Conservation (phyloP, 192 early-diverging fungal genomes). For the Borealophlyctis nickersoniae region DNA sequence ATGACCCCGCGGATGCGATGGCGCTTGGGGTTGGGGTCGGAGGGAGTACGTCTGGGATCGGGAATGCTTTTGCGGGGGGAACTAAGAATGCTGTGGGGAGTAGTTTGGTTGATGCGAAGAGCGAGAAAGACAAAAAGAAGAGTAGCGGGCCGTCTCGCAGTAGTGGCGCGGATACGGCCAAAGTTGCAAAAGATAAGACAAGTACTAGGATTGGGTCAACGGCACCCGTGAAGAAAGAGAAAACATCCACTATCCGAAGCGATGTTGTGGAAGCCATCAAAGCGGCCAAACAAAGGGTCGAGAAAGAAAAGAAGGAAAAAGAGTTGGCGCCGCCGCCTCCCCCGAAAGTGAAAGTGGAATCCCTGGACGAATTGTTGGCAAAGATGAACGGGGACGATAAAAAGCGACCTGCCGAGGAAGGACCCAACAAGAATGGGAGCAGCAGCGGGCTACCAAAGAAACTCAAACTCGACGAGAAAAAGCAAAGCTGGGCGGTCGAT, state of each 20-base stretch:
- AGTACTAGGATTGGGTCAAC: no score
- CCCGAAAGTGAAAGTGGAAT: not conserved
- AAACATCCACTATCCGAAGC: not conserved
- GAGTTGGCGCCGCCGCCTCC: not conserved
- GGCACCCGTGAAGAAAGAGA: not conserved
- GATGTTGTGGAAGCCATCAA: no score
- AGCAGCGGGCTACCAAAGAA: not conserved
- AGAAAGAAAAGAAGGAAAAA: no score
- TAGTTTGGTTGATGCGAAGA: not conserved
- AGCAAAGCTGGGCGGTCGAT: constrained; percentile 11
- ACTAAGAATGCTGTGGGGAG: not conserved
- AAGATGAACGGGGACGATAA: constrained; percentile 13
- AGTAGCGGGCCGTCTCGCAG: no score
- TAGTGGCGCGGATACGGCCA: no score
- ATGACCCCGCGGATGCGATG: not conserved
- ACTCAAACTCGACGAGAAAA: not conserved
- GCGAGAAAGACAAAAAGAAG: no score
- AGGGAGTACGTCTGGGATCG: not conserved
- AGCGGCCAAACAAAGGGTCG: no score
- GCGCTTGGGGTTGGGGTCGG: not conserved
- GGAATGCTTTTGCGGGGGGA: constrained; percentile 3
- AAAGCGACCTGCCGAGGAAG: constrained; percentile 2
- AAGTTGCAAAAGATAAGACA: no score
- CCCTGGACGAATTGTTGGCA: constrained; percentile 18
- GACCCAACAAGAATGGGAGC: not conserved